These are phyloP conservation scores for Globisporangium spiculum DNA, from an alignment of 352 stramenopile genomes.

Conservation along the genomic window DNA sequence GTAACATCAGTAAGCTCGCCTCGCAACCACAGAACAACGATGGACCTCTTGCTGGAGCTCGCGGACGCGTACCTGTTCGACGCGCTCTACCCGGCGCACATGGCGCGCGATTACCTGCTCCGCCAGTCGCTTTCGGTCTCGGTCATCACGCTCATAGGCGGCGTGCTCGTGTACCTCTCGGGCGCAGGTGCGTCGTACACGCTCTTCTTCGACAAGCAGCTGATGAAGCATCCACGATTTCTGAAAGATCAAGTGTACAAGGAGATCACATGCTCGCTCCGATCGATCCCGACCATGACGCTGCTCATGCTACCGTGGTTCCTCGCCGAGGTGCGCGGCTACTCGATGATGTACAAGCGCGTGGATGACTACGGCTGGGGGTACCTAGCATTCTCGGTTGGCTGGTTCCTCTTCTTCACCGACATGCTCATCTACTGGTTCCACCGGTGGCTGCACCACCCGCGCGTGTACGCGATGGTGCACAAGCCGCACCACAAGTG, in stretches of 20 bases:
- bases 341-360: conserved; percentile 47
- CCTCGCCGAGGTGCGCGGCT: conserved; percentile 55
- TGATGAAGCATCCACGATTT: conserved; percentile 67
- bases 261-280: conserved; percentile 50
- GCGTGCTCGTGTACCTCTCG: conserved; percentile 57
- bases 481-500: conserved; percentile 83
- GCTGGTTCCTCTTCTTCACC: conserved; percentile 67
- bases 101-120: conserved; percentile 38
- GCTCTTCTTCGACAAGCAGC: conserved; percentile 61
- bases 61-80: conserved; percentile 51
- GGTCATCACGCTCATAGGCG: conserved; percentile 46
- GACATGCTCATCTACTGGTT: conserved; percentile 85
- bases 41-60: conserved; percentile 63
- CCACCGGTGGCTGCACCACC: conserved; percentile 69
- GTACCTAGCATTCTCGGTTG: conserved; percentile 45
- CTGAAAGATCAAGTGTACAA: conserved; percentile 53
- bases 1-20: neutral
- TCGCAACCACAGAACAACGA: conserved; percentile 12
- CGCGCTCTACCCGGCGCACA: conserved; percentile 41
- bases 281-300: conserved; percentile 67
- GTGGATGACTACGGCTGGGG: conserved; percentile 37
- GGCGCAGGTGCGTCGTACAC: conserved; percentile 46
- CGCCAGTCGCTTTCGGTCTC: conserved; percentile 53
- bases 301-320: conserved; percentile 62
- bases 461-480: conserved; percentile 50